Percentiles rank a stretch among this genome's conserved stretches.
phyloP scores from a whole-genome alignment of 768 basidiomycete species.

The Rhodotorula taiwanensis region DNA sequence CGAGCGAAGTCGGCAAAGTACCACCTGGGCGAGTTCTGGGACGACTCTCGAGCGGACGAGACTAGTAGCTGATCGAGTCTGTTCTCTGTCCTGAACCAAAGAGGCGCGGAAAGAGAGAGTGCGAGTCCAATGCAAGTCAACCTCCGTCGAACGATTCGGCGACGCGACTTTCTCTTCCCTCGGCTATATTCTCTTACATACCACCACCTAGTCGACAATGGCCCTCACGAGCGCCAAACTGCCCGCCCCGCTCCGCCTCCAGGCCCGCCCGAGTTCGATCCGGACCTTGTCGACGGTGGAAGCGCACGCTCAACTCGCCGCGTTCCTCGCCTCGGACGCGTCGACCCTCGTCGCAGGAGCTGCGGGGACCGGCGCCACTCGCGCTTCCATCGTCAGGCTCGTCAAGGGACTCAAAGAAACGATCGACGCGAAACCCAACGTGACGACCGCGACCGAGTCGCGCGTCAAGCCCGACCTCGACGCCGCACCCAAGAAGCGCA shows the following conservation, averaged over 20 bases:
- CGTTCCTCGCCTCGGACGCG: constrained; percentile 10
- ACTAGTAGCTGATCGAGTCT: too few species aligned
- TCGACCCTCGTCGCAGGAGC: constrained; percentile 11
- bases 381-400: constrained; percentile 16
- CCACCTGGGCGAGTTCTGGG: too few species aligned
- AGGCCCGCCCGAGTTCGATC: neutral
- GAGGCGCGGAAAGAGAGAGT: too few species aligned
- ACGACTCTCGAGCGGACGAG: too few species aligned
- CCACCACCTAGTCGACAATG: too few species aligned
- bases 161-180: too few species aligned
- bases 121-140: too few species aligned
- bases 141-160: neutral
- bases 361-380: constrained; percentile 5
- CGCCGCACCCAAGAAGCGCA: constrained; percentile 16
- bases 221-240: constrained; percentile 10
- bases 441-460: neutral
- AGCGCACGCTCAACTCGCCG: neutral
- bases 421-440: neutral
- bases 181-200: too few species aligned
- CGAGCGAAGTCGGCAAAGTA: too few species aligned
- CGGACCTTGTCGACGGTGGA: neutral
- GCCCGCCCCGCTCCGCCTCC: constrained; percentile 18
- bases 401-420: constrained; percentile 18
- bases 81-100: too few species aligned
- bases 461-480: neutral